Conservation (phyloP, 2,329 filamentous ascomycete genomes). For the Cadophora sp. region DNA sequence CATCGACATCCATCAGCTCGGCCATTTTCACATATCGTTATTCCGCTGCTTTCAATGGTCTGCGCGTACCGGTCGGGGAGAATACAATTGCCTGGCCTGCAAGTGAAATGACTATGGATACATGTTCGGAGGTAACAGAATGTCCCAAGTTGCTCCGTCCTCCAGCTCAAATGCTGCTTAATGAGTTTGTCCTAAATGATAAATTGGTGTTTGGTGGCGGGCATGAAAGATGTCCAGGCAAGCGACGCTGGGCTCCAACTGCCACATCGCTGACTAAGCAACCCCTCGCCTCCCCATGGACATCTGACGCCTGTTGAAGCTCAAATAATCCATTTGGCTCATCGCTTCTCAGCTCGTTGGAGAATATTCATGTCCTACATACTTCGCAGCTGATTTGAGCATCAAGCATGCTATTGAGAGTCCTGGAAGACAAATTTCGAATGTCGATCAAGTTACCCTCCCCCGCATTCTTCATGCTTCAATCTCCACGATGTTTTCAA, state of each 20-base stretch:
- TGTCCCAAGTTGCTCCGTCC: background rate
- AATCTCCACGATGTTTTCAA: background rate
- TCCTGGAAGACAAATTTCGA: background rate
- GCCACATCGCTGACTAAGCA: slow-evolving; percentile 5
- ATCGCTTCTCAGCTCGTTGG: background rate
- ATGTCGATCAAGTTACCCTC: background rate
- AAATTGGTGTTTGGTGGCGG: background rate
- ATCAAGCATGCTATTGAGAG: background rate
- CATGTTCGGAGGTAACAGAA: background rate
- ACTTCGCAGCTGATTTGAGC: background rate
- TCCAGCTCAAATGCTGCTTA: background rate
- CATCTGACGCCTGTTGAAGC: background rate
- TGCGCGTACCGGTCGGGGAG: background rate
- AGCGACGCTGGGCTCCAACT: background rate
- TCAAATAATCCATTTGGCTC: too few relatives aligned
- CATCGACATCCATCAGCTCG: slow-evolving; percentile 49
- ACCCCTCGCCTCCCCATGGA: background rate
- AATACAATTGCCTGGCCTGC: background rate
- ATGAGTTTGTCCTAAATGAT: background rate
- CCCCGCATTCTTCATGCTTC: background rate
- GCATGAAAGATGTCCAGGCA: background rate
- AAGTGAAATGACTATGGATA: background rate
- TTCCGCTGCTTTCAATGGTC: too few relatives aligned
- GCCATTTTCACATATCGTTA: slow-evolving; percentile 31
- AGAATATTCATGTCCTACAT: background rate